phyloP scores from a whole-genome alignment of 208 protist genomes.

The Acanthamoeba healyi region DNA sequence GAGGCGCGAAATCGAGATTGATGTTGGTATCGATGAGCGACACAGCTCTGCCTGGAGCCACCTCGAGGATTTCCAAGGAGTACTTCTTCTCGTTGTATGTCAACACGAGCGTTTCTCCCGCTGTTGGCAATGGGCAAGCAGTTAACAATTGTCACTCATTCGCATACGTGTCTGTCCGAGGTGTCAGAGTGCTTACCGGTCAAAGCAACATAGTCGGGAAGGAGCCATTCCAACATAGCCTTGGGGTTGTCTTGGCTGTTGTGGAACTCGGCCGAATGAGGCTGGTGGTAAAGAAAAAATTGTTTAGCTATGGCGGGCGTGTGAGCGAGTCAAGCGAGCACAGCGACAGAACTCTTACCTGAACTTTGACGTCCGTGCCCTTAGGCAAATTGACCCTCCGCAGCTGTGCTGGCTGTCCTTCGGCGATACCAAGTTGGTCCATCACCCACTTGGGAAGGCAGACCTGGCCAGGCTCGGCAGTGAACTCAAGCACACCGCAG shows the following conservation, averaged over 20 bases:
- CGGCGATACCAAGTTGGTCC: slow-evolving; percentile 53
- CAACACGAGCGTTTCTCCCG: slow-evolving; percentile 34
- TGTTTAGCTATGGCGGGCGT: too few species aligned
- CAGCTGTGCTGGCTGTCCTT: slow-evolving; percentile 51
- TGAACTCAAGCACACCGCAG: slow-evolving; percentile 71
- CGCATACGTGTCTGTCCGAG: too few species aligned
- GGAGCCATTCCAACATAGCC: slow-evolving; percentile 60
- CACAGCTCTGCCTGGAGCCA: slow-evolving; percentile 54
- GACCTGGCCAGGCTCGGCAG: slow-evolving; percentile 6
- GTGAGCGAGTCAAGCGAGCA: too few species aligned
- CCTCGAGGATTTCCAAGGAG: slow-evolving; percentile 34
- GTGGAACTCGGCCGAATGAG: slow-evolving; percentile 59
- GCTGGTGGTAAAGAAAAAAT: slow-evolving; percentile 23
- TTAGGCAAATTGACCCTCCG: slow-evolving; percentile 68
- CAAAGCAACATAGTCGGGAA: slow-evolving; percentile 57
- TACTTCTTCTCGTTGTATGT: slow-evolving; percentile 8
- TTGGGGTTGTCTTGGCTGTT: slow-evolving; percentile 65
- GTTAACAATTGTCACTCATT: too few species aligned
- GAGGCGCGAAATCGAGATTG: slow-evolving; percentile 67
- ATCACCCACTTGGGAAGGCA: slow-evolving; percentile 63
- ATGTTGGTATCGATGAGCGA: slow-evolving; percentile 74
- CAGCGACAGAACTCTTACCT: too few species aligned
- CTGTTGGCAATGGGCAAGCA: too few species aligned
- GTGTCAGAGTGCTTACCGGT: not conserved
- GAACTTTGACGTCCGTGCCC: slow-evolving; percentile 50